phyloP scores from a whole-genome alignment of 768 basidiomycete species.

The Pleurotus cornucopiae region DNA sequence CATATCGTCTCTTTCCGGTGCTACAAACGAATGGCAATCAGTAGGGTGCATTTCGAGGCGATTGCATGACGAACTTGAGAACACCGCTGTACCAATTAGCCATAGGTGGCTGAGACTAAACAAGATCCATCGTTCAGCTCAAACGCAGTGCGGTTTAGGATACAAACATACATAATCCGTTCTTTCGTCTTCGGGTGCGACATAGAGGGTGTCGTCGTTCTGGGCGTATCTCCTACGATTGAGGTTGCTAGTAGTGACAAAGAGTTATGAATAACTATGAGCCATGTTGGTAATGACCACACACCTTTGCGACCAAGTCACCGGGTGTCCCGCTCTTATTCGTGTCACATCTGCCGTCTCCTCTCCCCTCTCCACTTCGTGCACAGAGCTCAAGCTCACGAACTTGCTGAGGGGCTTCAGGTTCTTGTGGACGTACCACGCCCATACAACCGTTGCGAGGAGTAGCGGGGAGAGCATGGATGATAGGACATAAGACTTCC shows the following conservation, averaged over 20 bases:
- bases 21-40: conserved; percentile 31
- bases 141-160: not conserved
- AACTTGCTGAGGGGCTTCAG: conserved; percentile 75
- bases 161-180: conserved; percentile 72
- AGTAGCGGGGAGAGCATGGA: conserved; percentile 72
- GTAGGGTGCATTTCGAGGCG: not conserved
- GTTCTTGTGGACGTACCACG: conserved; percentile 67
- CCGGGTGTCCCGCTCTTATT: conserved; percentile 78
- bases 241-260: conserved; percentile 53
- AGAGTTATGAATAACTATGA: not conserved
- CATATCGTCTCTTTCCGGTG: conserved; percentile 93
- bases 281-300: conserved; percentile 12
- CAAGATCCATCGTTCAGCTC: too few relatives aligned
- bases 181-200: conserved; percentile 89
- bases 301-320: conserved; percentile 86
- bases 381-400: conserved; percentile 82
- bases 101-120: conserved; percentile 93
- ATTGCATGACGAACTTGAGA: conserved; percentile 57
- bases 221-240: conserved; percentile 86
- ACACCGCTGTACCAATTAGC: conserved; percentile 92
- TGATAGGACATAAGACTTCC: conserved; percentile 46
- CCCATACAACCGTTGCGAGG: conserved; percentile 70
- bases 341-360: conserved; percentile 75
- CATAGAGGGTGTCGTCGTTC: conserved; percentile 92
- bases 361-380: conserved; percentile 87